Base-by-base conservation (phyloP, 2,329 filamentous ascomycete species). In the Aureobasidium mangrovei region DNA sequence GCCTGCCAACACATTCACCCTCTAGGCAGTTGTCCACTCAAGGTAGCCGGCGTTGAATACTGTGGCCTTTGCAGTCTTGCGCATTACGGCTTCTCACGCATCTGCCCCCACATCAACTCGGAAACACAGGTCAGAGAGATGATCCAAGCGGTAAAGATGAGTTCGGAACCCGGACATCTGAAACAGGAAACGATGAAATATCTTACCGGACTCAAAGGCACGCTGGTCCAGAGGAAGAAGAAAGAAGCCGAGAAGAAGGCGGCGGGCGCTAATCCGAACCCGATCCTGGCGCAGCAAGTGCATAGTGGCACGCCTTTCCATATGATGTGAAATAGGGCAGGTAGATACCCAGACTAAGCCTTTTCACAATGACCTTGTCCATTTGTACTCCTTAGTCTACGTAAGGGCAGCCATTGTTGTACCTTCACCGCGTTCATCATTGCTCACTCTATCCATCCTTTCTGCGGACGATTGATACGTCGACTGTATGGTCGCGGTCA, bases 41-140 rank as follows among this genome's bases (percentile, higher is more conserved):
- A 82, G 63, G 59, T 74, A 4, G 76, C 78, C 7, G 80, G 80
- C 2, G 72, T 77, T 2, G 82, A 85, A 61, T 69, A 77, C 60
- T 88, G 84, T 65, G 77, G 77, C 5, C 73, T 86, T 5, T 86
- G 84, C 58, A 82, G 82, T 12, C 73, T 81, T 26, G 78, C 80
- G 1, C 82, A 85, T 62, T 80, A 74, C 58, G 82, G 81, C 2
- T 64, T 73, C 52, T 67, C 69, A 1, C 73, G 78, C 32, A 76
- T 74, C 7, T 88, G 84, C 62, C 79, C 82, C 10, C 79, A 83
- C 63, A 74, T 88, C 49, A 73, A 72, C 53, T 81, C 80, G 3
- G 79, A 86, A 58, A 77, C 76, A 3, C 67, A 87, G 62, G 73
- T 89, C 12, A 74, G 77, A 53, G 70, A 77, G 24, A 85, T 88